These are phyloP conservation scores for Pleurotus giganteus DNA, from an alignment of 768 basidiomycete genomes.

Conservation along the genomic window DNA sequence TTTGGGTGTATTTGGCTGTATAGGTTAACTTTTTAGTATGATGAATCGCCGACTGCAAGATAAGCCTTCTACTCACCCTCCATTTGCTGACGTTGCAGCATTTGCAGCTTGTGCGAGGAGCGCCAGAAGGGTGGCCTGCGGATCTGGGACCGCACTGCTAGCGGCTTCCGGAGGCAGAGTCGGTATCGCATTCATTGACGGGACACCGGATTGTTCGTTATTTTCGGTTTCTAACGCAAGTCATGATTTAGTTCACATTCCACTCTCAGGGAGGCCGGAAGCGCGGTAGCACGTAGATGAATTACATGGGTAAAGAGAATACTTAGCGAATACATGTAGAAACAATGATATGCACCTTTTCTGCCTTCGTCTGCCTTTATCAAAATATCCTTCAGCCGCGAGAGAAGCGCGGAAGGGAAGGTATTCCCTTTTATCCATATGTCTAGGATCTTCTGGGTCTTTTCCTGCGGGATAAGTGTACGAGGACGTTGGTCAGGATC, in stretches of 20 bases:
- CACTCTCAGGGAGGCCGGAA: slow-evolving; percentile 42
- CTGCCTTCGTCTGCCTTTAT: slow-evolving; percentile 47
- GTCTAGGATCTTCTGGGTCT: slow-evolving; percentile 94
- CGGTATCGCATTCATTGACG: slow-evolving; percentile 26
- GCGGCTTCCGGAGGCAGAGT: slow-evolving; percentile 24
- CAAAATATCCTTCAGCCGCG: slow-evolving; percentile 69
- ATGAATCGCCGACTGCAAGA: background rate
- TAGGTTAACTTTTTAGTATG: slow-evolving; percentile 10
- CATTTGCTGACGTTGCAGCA: slow-evolving; percentile 30
- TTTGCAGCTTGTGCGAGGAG: slow-evolving; percentile 67
- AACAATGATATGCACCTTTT: slow-evolving; percentile 85
- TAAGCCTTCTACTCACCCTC: slow-evolving; percentile 33
- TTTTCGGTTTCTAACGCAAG: slow-evolving; percentile 61
- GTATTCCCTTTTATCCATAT: slow-evolving; percentile 94
- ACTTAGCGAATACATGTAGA: slow-evolving; percentile 76
- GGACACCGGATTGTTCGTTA: slow-evolving; percentile 29
- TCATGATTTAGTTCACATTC: slow-evolving; percentile 65
- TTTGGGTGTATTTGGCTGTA: slow-evolving; percentile 66
- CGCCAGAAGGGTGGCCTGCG: slow-evolving; percentile 68
- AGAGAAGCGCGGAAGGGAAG: slow-evolving; percentile 76
- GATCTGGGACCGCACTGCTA: slow-evolving; percentile 32
- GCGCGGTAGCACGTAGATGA: slow-evolving; percentile 49
- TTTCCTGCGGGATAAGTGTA: slow-evolving; percentile 70
- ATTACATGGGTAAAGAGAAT: slow-evolving; percentile 66
- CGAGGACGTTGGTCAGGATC: slow-evolving; percentile 12